A percentile compares a stretch with the other conserved stretches of the same genome.
Conservation (phyloP, 1,139 yeast genomes). For the Pichia sp. region DNA sequence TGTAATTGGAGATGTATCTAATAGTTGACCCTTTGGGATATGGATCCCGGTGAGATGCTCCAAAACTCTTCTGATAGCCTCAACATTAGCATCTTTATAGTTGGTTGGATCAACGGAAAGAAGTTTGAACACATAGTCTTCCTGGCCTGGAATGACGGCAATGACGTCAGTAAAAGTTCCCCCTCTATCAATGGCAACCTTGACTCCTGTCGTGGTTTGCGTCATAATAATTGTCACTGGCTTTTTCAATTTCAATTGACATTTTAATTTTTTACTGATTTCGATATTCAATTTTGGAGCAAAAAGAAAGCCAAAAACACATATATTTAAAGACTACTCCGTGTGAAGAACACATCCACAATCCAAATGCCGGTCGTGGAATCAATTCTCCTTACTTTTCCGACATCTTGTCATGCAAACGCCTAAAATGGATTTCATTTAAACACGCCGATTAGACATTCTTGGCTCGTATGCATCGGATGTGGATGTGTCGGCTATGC, state of each 20-base stretch:
- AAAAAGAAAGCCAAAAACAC: too few relatives aligned
- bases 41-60: slow-evolving; percentile 50
- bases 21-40: slow-evolving; percentile 46
- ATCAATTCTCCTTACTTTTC: too few relatives aligned
- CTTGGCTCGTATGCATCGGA: neutral
- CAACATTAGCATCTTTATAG: slow-evolving; percentile 85
- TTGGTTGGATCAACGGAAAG: slow-evolving; percentile 84
- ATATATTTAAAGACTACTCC: too few relatives aligned
- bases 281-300: too few relatives aligned
- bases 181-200: slow-evolving; percentile 24
- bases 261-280: too few relatives aligned
- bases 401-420: neutral
- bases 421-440: too few relatives aligned
- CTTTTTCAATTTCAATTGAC: too few relatives aligned
- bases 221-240: too few relatives aligned
- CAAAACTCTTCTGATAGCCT: slow-evolving; percentile 77
- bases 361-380: too few relatives aligned
- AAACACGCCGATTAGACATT: too few relatives aligned
- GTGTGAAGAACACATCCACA: too few relatives aligned
- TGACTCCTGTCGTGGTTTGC: slow-evolving; percentile 8
- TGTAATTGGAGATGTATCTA: slow-evolving; percentile 44
- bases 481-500: neutral
- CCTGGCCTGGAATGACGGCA: slow-evolving; percentile 20
- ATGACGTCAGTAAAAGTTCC: slow-evolving; percentile 24
- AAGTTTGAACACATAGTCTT: slow-evolving; percentile 47